Percentiles rank a stretch among this genome's conserved stretches.
Evolutionary conservation across 495 filamentous ascomycete genomes (phyloP).

Genomic region (Penicillium crystallinum): DNA sequence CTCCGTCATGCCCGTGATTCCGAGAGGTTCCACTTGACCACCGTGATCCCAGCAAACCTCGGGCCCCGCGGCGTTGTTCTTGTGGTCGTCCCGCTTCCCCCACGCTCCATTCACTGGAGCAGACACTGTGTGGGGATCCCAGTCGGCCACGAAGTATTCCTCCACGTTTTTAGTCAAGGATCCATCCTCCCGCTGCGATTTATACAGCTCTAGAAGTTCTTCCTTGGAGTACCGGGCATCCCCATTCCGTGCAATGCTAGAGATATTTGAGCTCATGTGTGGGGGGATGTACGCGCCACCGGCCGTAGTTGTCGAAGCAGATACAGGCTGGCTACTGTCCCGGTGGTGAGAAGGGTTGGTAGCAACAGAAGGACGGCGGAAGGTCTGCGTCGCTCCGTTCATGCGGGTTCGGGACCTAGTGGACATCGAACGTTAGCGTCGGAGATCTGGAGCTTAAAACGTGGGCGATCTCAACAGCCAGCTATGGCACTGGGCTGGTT

Average conservation of each 20-base stretch:
- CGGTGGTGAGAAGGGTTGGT: conserved; percentile 51
- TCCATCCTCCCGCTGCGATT: conserved; percentile 52
- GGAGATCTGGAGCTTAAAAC: conserved; percentile 3
- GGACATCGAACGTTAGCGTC: conserved; percentile 22
- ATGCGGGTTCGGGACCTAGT: conserved; percentile 59
- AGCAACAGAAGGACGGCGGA: conserved; percentile 74
- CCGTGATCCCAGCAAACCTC: conserved; percentile 87
- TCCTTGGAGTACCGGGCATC: conserved; percentile 76
- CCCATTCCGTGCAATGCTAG: conserved; percentile 50
- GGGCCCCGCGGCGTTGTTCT: conserved; percentile 58
- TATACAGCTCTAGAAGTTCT: conserved; percentile 73
- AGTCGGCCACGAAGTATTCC: conserved; percentile 67
- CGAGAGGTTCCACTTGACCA: conserved; percentile 67
- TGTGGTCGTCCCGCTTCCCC: conserved; percentile 69
- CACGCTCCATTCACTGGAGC: conserved; percentile 60
- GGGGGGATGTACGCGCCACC: conserved; percentile 56
- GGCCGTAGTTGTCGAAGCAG: conserved; percentile 45
- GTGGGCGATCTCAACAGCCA: conserved; percentile 1
- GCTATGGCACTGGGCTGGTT: neutral
- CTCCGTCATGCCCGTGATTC: conserved; percentile 68
- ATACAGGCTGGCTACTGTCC: conserved; percentile 45
- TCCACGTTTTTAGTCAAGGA: conserved; percentile 56
- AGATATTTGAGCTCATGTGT: conserved; percentile 50
- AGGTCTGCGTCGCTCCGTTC: conserved; percentile 80
- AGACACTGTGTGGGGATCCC: conserved; percentile 67